Evolutionary conservation across 768 basidiomycete genomes (phyloP), one percentile per base, ranked within the genome.

Genomic region (Nidularia sp.): DNA sequence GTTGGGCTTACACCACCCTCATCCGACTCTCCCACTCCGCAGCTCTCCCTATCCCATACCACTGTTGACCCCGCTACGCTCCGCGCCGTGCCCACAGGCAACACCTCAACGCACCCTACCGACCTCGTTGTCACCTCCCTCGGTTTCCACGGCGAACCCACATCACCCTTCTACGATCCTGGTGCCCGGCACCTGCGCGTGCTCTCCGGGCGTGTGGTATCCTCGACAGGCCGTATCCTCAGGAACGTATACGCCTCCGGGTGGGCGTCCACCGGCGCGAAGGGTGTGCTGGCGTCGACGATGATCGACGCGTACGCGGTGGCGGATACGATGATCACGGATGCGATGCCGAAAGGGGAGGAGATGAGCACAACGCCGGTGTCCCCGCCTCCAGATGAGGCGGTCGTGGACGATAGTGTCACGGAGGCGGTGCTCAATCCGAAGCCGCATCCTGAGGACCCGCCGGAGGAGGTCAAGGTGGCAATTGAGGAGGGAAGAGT

Each of bases 241-340:
- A 76, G 73, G 35, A 82, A 81, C 53, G 74, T 95, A n/a, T 99
- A 97, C 63, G 88, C 92, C 1, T 86, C 90, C 1, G 96, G 96
- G 7, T 99, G 97, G 97, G 87, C 92, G 2, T 87, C 92, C 2
- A 84, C 81, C 2, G 96, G 96, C 34, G 94, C 97, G 0, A 86
- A 83, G 49, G 95, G 95, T 7, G 94, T 98, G 9, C 76, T 98
- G 44, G 94, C 93, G 1, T 77, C 86, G 2, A 97, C 97, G 34
- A 93, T 99, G 93, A 83, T 92, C 67, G 80, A 97, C 63, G 90
- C 95, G 18, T 93, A 93, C 62, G 76, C 78, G 2, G 84, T 91
- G 2, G 87, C 90, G 2, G 84, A 88, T 36, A 71, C 78, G 0
- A 80, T 98, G 49, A 55, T 93, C 1, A 68, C 71, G 1, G 93